A percentile compares a stretch with the other conserved stretches of the same genome.
Evolutionary conservation across 331 rosid genomes (phyloP).

Genomic region (Stylosanthes scabra): DNA sequence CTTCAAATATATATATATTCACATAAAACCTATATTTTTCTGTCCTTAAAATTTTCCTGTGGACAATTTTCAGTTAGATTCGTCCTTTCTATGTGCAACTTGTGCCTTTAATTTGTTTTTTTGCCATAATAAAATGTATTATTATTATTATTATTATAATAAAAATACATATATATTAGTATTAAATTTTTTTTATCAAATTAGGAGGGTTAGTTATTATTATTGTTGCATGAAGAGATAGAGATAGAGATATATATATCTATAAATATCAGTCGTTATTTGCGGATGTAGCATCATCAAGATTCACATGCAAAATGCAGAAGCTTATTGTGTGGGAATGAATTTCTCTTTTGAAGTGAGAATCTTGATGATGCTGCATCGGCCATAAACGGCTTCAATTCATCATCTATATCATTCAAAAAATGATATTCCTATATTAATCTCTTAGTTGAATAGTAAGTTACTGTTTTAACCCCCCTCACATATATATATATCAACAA

Average conservation of each 20-base stretch:
- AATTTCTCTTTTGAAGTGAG: slow-evolving; percentile 58
- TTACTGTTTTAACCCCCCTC: slow-evolving; percentile 32
- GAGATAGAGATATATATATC: neutral
- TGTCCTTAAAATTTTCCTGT: neutral
- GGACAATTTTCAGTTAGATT: slow-evolving; percentile 19
- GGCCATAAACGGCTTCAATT: slow-evolving; percentile 66
- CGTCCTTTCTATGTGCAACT: neutral
- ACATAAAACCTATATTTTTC: no score
- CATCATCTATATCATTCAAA: neutral
- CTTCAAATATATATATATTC: no score
- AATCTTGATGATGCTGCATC: slow-evolving; percentile 99
- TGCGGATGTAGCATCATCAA: slow-evolving; percentile 98
- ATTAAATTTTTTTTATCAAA: no score
- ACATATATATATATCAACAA: slow-evolving; percentile 25
- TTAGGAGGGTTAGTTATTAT: neutral
- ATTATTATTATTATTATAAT: slow-evolving; percentile 8
- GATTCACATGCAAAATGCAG: slow-evolving; percentile 77
- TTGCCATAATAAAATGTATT: neutral
- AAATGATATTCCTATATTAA: neutral
- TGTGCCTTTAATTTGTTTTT: slow-evolving; percentile 2
- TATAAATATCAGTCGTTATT: slow-evolving; percentile 68
- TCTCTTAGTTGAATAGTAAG: neutral
- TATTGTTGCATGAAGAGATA: slow-evolving; percentile 49
- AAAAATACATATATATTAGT: no score
- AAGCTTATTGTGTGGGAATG: slow-evolving; percentile 10